Evolutionary conservation across 257 asterid species (phyloP).

Genomic region (Penstemon eatonii): DNA sequence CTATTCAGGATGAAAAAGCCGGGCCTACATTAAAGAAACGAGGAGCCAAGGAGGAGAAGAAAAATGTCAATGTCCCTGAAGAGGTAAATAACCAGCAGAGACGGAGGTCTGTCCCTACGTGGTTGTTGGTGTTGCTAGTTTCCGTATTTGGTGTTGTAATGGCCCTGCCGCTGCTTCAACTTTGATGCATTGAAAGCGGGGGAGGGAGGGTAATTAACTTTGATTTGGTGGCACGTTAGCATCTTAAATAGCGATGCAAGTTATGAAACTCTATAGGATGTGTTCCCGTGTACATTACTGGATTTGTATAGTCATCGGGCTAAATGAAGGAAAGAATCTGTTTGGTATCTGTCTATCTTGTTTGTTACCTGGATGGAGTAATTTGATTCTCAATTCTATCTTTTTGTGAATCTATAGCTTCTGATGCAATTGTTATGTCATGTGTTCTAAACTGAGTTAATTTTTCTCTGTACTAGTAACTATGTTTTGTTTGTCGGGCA

Average conservation of each 20-base stretch:
- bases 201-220: constrained; percentile 23
- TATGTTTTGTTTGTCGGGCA: no score
- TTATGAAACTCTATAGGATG: constrained; percentile 18
- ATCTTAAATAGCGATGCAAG: constrained; percentile 12
- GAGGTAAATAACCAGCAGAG: constrained; percentile 49
- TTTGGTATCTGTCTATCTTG: constrained; percentile 6
- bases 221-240: constrained; percentile 24
- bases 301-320: constrained; percentile 39
- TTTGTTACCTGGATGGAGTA: no score
- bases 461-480: no score
- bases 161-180: constrained; percentile 93
- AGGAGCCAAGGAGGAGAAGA: constrained; percentile 41
- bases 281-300: constrained; percentile 25
- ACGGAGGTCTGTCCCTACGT: constrained; percentile 60
- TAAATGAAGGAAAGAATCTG: constrained; percentile 33
- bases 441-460: no score
- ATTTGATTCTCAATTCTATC: no score
- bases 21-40: constrained; percentile 43
- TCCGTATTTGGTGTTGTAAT: constrained; percentile 71
- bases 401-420: no score
- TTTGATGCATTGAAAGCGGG: constrained; percentile 35
- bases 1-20: constrained; percentile 34
- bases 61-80: constrained; percentile 39
- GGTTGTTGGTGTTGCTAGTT: constrained; percentile 67
- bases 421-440: no score